These are phyloP conservation scores for Xylariaceae sp. DNA, from an alignment of 2,329 filamentous ascomycete genomes.

Conservation along the genomic window DNA sequence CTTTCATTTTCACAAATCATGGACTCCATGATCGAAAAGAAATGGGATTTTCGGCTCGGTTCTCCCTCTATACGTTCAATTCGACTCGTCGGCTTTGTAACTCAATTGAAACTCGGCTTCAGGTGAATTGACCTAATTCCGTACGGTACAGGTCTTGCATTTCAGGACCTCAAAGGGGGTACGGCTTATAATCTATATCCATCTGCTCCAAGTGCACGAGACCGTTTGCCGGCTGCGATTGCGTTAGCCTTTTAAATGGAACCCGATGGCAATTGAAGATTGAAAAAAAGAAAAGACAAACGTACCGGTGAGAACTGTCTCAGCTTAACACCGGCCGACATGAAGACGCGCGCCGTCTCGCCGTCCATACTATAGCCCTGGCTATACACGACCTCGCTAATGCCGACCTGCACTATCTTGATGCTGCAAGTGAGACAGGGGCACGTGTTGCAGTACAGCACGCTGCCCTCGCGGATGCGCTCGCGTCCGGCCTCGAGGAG, in stretches of 20 bases:
- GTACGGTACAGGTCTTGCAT: too few species aligned
- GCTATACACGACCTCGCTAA: conserved; percentile 90
- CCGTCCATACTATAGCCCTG: conserved; percentile 93
- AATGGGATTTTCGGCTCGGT: too few species aligned
- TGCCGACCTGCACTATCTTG: conserved; percentile 96
- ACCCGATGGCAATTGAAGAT: background rate
- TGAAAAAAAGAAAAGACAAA: conserved; percentile 19
- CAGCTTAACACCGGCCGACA: conserved; percentile 75
- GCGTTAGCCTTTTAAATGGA: background rate
- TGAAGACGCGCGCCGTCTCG: conserved; percentile 74
- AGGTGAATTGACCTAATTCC: too few species aligned
- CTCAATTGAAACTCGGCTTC: background rate
- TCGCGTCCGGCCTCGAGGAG: conserved; percentile 90
- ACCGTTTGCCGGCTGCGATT: conserved; percentile 46
- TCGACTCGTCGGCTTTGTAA: background rate
- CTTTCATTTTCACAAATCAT: too few species aligned
- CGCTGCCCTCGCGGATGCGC: conserved; percentile 73
- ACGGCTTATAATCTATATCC: conserved; percentile 14
- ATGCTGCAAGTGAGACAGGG: conserved; percentile 97
- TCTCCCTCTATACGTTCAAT: too few species aligned
- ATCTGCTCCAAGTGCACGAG: conserved; percentile 47
- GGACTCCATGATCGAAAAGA: too few species aligned
- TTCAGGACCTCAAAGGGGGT: too few species aligned
- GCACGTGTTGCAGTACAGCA: conserved; percentile 93
- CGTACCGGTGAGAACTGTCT: conserved; percentile 82